Conservation (phyloP, 345 rosid species). For the Lepidium didymum region DNA sequence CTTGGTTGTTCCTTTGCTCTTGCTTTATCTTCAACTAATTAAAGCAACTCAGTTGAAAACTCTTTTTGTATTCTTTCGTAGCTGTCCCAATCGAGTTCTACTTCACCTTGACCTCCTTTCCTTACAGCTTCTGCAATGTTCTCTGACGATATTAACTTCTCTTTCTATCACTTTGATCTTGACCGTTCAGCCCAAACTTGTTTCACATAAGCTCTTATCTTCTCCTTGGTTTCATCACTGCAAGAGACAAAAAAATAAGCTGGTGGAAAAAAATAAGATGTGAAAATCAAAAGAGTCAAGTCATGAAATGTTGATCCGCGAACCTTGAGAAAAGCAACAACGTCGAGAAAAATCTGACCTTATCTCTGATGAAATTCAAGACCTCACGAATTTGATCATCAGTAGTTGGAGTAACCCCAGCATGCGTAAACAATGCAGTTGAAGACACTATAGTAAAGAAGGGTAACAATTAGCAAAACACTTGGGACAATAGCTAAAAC, state of each 20-base stretch:
- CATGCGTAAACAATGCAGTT: constrained; percentile 78
- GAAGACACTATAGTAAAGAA: constrained; percentile 60
- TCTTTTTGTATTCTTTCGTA: constrained; percentile 36
- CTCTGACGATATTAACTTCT: constrained; percentile 49
- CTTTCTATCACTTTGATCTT: constrained; percentile 40
- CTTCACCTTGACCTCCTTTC: constrained; percentile 50
- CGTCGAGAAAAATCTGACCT: constrained; percentile 39
- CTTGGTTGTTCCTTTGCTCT: constrained; percentile 40
- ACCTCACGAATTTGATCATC: constrained; percentile 81
- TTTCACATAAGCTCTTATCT: constrained; percentile 50
- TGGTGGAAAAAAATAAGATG: not conserved
- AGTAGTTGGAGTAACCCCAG: constrained; percentile 56
- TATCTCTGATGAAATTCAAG: constrained; percentile 75
- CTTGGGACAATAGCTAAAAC: not conserved
- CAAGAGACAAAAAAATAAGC: no score
- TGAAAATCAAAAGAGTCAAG: not conserved
- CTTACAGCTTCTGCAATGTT: constrained; percentile 61
- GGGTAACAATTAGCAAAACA: not conserved
- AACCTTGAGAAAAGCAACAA: not conserved
- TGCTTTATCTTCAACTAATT: constrained; percentile 37
- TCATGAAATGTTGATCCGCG: not conserved
- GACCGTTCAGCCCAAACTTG: constrained; percentile 52
- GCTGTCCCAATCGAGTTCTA: constrained; percentile 28
- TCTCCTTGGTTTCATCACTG: constrained; percentile 61
- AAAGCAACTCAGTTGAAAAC: constrained; percentile 39